phyloP scores from a whole-genome alignment of 2,329 filamentous ascomycete genomes.

The Fusarium sp. region DNA sequence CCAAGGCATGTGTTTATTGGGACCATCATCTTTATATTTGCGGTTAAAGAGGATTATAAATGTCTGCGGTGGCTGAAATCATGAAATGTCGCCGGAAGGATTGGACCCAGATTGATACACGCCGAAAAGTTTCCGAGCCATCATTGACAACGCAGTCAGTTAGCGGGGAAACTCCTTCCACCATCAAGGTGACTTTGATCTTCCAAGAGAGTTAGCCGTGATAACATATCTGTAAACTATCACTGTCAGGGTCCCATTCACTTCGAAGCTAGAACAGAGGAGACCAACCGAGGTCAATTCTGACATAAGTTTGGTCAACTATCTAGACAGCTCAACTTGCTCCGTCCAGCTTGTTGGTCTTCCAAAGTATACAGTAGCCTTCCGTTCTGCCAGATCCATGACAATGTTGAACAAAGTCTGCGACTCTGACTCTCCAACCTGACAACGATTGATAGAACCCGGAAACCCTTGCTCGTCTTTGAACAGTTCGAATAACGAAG shows the following conservation, averaged over 20 bases:
- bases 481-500: slow-evolving; percentile 32
- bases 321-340: slow-evolving; percentile 10
- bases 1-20: background rate
- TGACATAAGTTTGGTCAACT: background rate
- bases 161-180: background rate
- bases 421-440: background rate
- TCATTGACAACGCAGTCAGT: background rate
- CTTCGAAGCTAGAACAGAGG: too few species aligned
- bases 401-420: slow-evolving; percentile 39
- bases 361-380: slow-evolving; percentile 17
- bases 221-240: too few species aligned
- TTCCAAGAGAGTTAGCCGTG: background rate
- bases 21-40: background rate
- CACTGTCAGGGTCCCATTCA: background rate
- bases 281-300: too few species aligned
- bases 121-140: background rate
- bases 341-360: slow-evolving; percentile 25
- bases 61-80: background rate
- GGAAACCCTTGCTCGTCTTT: slow-evolving; percentile 36
- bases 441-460: slow-evolving; percentile 28
- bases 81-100: background rate
- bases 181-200: background rate
- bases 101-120: background rate
- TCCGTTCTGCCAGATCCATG: slow-evolving; percentile 22
- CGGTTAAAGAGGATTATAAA: background rate